phyloP scores from a whole-genome alignment of 257 asterid genomes.

The Misopates orontium region DNA sequence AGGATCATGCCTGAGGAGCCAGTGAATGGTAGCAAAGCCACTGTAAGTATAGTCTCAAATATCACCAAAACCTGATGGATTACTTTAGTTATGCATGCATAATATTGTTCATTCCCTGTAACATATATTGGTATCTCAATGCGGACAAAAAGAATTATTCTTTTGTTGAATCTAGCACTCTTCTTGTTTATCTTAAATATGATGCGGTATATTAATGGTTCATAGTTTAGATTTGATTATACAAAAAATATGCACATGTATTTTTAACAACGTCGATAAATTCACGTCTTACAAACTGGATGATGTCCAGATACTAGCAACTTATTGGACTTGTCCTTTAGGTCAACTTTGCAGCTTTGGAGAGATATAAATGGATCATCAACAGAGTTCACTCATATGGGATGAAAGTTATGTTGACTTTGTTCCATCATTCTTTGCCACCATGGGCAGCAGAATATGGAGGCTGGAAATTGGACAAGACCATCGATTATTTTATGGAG shows the following conservation, averaged over 20 bases:
- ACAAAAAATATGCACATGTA: too few species aligned
- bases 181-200: not conserved
- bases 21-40: slow-evolving; percentile 46
- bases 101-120: slow-evolving; percentile 1
- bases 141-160: too few species aligned
- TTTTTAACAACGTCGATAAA: too few species aligned
- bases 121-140: too few species aligned
- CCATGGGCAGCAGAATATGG: slow-evolving; percentile 99
- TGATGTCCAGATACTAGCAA: not conserved
- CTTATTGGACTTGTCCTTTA: slow-evolving; percentile 24
- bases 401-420: slow-evolving; percentile 94
- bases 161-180: not conserved
- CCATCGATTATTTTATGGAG: slow-evolving; percentile 80
- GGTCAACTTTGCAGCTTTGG: slow-evolving; percentile 92
- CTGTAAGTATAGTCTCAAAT: slow-evolving; percentile 47
- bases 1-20: slow-evolving; percentile 96
- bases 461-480: slow-evolving; percentile 93
- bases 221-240: not conserved
- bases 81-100: not conserved
- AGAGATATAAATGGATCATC: slow-evolving; percentile 91
- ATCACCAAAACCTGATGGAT: not conserved
- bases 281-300: too few species aligned
- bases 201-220: not conserved
- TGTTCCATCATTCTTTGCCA: slow-evolving; percentile 97
- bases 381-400: slow-evolving; percentile 76